These are phyloP conservation scores for Parafenestella ontariensis DNA, from an alignment of 2,329 filamentous ascomycete genomes.

Conservation along the genomic window DNA sequence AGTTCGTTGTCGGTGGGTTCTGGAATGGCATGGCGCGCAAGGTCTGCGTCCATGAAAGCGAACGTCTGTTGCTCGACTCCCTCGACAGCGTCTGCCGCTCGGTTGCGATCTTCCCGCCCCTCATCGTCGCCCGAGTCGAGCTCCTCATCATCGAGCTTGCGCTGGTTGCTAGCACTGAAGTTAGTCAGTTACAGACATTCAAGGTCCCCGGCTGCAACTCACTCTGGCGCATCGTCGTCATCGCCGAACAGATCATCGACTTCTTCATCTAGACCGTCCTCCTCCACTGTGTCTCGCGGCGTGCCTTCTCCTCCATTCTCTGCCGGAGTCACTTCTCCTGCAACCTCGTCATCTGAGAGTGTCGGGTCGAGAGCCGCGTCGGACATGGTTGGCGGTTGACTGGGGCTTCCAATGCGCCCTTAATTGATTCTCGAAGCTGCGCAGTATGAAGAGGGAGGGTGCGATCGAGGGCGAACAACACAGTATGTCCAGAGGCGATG, in stretches of 20 bases:
- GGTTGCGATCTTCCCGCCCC: constrained; percentile 67
- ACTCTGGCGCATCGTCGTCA: constrained; percentile 46
- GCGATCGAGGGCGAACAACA: background rate
- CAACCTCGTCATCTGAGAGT: constrained; percentile 46
- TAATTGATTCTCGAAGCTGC: background rate
- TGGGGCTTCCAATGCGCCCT: constrained; percentile 2
- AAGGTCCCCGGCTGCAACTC: constrained; percentile 45
- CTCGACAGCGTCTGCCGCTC: constrained; percentile 53
- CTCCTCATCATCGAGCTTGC: constrained; percentile 68
- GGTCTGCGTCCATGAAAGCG: constrained; percentile 66
- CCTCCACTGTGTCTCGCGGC: constrained; percentile 41
- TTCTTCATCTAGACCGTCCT: constrained; percentile 43
- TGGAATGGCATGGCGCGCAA: constrained; percentile 74
- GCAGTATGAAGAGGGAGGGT: background rate
- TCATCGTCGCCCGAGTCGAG: constrained; percentile 69
- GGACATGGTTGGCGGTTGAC: constrained; percentile 43
- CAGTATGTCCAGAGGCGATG: background rate
- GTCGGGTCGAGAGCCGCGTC: constrained; percentile 43
- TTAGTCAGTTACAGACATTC: constrained; percentile 18
- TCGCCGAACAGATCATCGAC: constrained; percentile 58
- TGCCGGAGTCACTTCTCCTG: constrained; percentile 39
- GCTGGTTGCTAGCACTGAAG: constrained; percentile 42
- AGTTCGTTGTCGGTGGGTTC: constrained; percentile 75
- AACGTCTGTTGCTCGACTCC: constrained; percentile 63
- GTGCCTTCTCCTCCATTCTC: constrained; percentile 39